Conservation (phyloP, 2,329 filamentous ascomycete genomes). For the Talaromyces amestolkiae region DNA sequence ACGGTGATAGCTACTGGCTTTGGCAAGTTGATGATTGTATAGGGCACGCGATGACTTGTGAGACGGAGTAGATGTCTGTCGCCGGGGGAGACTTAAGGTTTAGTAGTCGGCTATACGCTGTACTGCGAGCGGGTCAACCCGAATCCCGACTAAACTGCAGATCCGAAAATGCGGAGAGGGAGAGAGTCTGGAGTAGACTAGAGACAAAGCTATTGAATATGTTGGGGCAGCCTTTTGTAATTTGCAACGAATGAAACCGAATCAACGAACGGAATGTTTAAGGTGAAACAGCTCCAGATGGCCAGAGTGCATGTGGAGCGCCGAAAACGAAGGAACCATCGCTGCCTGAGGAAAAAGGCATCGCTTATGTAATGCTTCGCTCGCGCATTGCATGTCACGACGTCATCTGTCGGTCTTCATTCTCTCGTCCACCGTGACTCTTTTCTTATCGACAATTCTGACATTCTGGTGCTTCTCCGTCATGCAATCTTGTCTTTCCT, state of each 20-base stretch:
- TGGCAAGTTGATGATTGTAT: background rate
- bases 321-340: background rate
- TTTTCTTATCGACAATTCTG: background rate
- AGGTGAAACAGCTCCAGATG: background rate
- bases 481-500: background rate
- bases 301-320: background rate
- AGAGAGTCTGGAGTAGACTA: background rate
- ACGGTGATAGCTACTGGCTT: background rate
- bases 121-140: background rate
- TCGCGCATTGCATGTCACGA: slow-evolving; percentile 2
- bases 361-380: background rate
- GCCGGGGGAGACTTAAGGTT: slow-evolving; percentile 1
- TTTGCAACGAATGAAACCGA: background rate
- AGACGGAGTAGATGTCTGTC: background rate
- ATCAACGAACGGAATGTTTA: background rate
- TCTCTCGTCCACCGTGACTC: background rate
- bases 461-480: background rate
- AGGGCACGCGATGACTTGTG: background rate
- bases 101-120: background rate
- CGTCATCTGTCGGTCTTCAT: background rate
- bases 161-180: slow-evolving; percentile 4
- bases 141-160: background rate
- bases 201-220: background rate
- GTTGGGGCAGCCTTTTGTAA: background rate
- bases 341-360: slow-evolving; percentile 11